phyloP scores from a whole-genome alignment of 2,329 filamentous ascomycete genomes.

The Colletotrichum truncatum region DNA sequence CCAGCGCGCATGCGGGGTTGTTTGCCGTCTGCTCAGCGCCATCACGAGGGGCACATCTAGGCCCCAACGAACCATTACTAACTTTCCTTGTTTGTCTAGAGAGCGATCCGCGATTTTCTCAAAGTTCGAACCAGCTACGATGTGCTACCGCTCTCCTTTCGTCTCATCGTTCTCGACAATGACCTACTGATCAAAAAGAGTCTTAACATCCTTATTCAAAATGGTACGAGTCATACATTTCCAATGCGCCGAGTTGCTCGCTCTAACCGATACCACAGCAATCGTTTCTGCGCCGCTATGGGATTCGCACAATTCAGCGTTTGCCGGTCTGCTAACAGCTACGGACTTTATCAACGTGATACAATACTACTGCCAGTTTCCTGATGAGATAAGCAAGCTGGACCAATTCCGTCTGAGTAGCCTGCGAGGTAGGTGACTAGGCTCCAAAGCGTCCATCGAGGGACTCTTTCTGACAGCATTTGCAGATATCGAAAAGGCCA shows the following conservation, averaged over 20 bases:
- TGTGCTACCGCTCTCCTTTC: slow-evolving; percentile 94
- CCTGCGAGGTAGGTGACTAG: slow-evolving; percentile 74
- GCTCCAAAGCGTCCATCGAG: background rate
- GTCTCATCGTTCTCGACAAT: slow-evolving; percentile 95
- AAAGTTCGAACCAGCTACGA: slow-evolving; percentile 98
- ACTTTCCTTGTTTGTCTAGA: slow-evolving; percentile 58
- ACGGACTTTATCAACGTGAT: slow-evolving; percentile 99
- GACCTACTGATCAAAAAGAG: slow-evolving; percentile 97
- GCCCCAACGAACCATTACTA: slow-evolving; percentile 14
- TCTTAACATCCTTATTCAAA: slow-evolving; percentile 92
- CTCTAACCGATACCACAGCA: slow-evolving; percentile 59
- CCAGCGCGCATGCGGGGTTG: slow-evolving; percentile 25
- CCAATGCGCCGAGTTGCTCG: slow-evolving; percentile 23
- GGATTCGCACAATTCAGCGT: slow-evolving; percentile 93
- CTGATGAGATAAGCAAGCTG: slow-evolving; percentile 86
- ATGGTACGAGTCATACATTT: slow-evolving; percentile 67
- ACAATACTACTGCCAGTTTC: slow-evolving; percentile 98
- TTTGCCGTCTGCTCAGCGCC: slow-evolving; percentile 2
- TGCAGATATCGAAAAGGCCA: slow-evolving; percentile 91
- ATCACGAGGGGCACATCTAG: slow-evolving; percentile 11
- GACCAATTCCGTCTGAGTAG: slow-evolving; percentile 95
- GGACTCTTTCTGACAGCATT: slow-evolving; percentile 14
- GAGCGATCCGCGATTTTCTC: slow-evolving; percentile 93
- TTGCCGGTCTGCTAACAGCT: slow-evolving; percentile 92
- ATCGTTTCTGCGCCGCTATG: slow-evolving; percentile 98